Evolutionary conservation across 192 early-diverging fungal genomes (phyloP).

Genomic region (Obelidium mucronatum): DNA sequence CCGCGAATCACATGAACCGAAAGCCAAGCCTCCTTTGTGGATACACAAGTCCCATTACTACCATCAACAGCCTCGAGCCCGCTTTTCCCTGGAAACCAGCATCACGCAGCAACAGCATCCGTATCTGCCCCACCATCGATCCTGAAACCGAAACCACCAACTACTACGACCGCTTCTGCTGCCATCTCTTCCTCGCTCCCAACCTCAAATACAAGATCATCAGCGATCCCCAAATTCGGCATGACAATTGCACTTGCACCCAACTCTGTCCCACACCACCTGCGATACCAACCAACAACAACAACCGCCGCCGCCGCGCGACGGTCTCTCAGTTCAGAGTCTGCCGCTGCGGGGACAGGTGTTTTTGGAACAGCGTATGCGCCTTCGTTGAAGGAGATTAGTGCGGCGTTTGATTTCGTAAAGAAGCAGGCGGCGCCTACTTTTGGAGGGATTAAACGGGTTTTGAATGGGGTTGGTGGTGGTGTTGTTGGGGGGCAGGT

Average conservation of each 20-base stretch:
- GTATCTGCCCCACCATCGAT: too few species aligned
- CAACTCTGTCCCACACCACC: slow-evolving; percentile 3
- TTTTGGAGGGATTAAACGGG: background rate
- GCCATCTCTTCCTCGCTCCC: too few species aligned
- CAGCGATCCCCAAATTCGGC: too few species aligned
- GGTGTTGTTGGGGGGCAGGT: background rate
- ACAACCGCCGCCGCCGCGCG: too few species aligned
- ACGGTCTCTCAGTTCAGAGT: background rate
- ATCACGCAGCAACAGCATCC: background rate
- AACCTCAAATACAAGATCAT: too few species aligned
- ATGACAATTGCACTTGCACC: too few species aligned
- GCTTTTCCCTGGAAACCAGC: background rate
- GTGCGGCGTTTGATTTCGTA: background rate
- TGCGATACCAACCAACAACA: slow-evolving; percentile 23
- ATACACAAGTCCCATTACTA: too few species aligned
- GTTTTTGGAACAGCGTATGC: background rate
- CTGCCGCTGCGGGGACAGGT: background rate
- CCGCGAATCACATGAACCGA: too few species aligned
- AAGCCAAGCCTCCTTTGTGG: too few species aligned
- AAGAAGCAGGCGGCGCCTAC: background rate
- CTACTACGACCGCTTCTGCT: too few species aligned
- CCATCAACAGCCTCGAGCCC: too few species aligned
- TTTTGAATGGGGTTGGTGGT: background rate
- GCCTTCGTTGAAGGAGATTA: background rate
- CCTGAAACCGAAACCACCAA: too few species aligned